Conservation (phyloP, 225 moss, liverwort and hornwort genomes). For the Antitrichia curtipendula region DNA sequence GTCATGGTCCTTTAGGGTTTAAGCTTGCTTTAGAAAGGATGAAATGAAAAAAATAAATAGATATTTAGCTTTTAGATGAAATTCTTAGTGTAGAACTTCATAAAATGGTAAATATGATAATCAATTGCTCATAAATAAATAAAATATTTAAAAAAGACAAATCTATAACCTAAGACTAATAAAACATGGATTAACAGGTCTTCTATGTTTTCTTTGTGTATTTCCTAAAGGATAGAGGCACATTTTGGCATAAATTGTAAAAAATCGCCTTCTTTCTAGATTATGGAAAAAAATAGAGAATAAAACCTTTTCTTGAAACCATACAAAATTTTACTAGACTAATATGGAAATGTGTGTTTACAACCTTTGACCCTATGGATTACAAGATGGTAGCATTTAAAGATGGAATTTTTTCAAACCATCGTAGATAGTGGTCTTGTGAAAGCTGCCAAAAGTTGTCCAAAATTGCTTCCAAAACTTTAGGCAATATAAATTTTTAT, state of each 20-base stretch:
- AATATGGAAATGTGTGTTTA: too few relatives aligned
- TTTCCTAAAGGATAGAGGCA: too few relatives aligned
- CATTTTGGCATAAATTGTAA: too few relatives aligned
- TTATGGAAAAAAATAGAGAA: too few relatives aligned
- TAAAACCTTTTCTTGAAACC: rapidly evolving
- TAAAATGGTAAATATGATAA: background rate
- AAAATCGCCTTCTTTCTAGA: too few relatives aligned
- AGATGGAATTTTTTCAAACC: too few relatives aligned
- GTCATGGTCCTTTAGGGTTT: too few relatives aligned
- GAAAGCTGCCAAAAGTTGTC: background rate
- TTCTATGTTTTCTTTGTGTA: too few relatives aligned
- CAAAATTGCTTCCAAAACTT: background rate
- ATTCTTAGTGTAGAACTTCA: background rate
- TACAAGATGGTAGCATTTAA: too few relatives aligned
- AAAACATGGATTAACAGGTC: too few relatives aligned
- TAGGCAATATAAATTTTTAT: background rate
- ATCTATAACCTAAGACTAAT: background rate
- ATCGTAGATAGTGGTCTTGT: background rate
- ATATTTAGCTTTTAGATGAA: background rate
- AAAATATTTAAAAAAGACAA: background rate
- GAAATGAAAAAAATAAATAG: background rate
- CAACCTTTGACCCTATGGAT: too few relatives aligned
- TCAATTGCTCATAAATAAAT: background rate
- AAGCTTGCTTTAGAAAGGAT: background rate
- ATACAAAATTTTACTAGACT: too few relatives aligned